phyloP scores from a whole-genome alignment of 257 asterid species.

The Nicotiana attenuata region DNA sequence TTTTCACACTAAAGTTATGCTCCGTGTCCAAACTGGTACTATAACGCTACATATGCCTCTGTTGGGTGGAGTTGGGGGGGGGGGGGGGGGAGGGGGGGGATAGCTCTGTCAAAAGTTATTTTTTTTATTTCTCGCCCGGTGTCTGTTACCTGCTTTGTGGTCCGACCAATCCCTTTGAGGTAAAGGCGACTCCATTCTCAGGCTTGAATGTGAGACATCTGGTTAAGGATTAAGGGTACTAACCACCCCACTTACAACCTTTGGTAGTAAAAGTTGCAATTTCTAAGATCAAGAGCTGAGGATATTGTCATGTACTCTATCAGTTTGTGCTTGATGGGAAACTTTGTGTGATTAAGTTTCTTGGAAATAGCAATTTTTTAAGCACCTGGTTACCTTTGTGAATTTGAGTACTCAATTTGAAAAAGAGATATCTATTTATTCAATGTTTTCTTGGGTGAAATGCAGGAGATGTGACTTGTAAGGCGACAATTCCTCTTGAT shows the following conservation, averaged over 20 bases:
- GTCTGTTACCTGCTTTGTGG: too few relatives aligned
- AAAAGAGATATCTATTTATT: not conserved
- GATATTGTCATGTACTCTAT: not conserved
- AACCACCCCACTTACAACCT: not conserved
- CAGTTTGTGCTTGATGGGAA: not conserved
- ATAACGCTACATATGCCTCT: too few relatives aligned
- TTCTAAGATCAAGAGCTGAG: not conserved
- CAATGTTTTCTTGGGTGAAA: slow-evolving; percentile 1
- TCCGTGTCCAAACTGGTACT: too few relatives aligned
- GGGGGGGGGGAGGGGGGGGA: not conserved
- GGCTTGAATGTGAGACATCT: not conserved
- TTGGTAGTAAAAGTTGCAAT: not conserved
- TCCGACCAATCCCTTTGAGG: not conserved
- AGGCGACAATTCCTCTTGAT: slow-evolving; percentile 85
- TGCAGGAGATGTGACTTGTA: slow-evolving; percentile 91
- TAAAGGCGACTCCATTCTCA: not conserved
- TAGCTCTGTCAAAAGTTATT: not conserved
- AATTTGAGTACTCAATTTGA: not conserved
- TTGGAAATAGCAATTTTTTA: too few relatives aligned
- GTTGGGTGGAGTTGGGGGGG: not conserved
- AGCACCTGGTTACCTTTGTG: not conserved
- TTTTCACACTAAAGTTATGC: too few relatives aligned
- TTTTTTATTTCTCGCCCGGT: too few relatives aligned
- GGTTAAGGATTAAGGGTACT: not conserved
- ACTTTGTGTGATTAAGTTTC: too few relatives aligned